Base-by-base conservation (phyloP, 257 asterid genomes). In the Nemophila menziesii region DNA sequence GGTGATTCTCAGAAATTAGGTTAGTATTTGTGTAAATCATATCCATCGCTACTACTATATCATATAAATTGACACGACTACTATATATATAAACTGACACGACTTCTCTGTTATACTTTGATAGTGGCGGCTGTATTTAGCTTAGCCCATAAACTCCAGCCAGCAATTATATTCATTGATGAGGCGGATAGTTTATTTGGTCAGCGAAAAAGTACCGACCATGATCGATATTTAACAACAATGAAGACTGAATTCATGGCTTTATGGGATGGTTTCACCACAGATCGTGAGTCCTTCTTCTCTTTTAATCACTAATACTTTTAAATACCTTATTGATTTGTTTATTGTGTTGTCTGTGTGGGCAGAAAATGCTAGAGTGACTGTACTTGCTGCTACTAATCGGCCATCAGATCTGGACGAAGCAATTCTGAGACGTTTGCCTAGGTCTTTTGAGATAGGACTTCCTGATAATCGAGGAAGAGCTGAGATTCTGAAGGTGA, bases 191-290 rank as follows among this genome's bases (percentile, higher is more conserved):
- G 98, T 57, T 90, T 90, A 60, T 61, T 90, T 81, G 96, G 98
- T 15, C 93, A 81, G 60, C 94, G 98, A 40, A 90, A 81, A 74
- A 33, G 76, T 39, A 53, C 74, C 39, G 98, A 90, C 57, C 86
- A 85, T 49, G 98, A 90, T 69, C 87, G 93, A 41, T n/a, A n/a
- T n/a, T 51, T 81, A 43, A 67, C 73, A 49, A 81, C 80, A 70
- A 90, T 90, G 98, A 90, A 90, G 63, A 85, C 98, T 27, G 98
- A 90, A 44, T 90, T 90, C 67, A 90, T 90, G 98, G 80, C 98
- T 63, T 51, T 90, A 65, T 90, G 98, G 98, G 98, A 90, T 79
- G 98, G 98, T 49, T 90, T 90, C 74, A 74, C 93, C 44, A 90
- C 98, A 19, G 93, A 90, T 56, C 71, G 96, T 84, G 67, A 43